Conservation (phyloP, 2,329 filamentous ascomycete species). For the Aspergillus sp. region DNA sequence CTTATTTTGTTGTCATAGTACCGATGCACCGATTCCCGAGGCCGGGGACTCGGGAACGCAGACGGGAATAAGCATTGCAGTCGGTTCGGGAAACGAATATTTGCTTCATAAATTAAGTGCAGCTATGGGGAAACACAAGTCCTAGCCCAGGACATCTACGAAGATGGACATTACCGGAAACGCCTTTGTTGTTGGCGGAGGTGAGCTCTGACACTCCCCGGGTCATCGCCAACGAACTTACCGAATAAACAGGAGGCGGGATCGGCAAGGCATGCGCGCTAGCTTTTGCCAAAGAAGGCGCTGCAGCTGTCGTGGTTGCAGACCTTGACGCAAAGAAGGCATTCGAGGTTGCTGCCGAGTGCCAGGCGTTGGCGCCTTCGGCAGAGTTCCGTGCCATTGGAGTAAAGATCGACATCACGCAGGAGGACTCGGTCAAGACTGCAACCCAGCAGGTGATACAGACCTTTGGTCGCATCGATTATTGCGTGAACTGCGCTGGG, state of each 20-base stretch:
- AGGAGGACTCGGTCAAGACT: slow-evolving; percentile 12
- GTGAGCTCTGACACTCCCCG: no score
- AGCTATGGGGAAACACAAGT: no score
- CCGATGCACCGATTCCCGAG: no score
- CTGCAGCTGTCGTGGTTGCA: slow-evolving; percentile 15
- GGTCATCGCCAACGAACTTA: no score
- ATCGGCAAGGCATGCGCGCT: slow-evolving; percentile 8
- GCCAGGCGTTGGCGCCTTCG: slow-evolving; percentile 17
- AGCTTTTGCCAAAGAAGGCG: slow-evolving; percentile 14
- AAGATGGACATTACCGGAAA: no score
- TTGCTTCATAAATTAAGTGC: no score
- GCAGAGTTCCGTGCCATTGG: slow-evolving; percentile 17
- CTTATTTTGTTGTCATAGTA: no score
- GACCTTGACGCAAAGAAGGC: slow-evolving; percentile 16
- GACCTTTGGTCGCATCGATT: slow-evolving; percentile 21
- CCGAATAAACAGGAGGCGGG: slow-evolving; percentile 3
- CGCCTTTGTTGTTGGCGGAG: no score
- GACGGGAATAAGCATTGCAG: no score
- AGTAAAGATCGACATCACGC: slow-evolving; percentile 18
- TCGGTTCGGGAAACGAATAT: no score
- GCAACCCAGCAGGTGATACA: slow-evolving; percentile 15
- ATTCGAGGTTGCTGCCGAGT: slow-evolving; percentile 14
- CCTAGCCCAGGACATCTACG: no score
- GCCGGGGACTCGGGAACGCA: no score
- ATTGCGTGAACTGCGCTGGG: slow-evolving; percentile 17